These are phyloP conservation scores for Paracoccidioides brasiliensis DNA, from an alignment of 2,329 filamentous ascomycete species.

Conservation along the genomic window DNA sequence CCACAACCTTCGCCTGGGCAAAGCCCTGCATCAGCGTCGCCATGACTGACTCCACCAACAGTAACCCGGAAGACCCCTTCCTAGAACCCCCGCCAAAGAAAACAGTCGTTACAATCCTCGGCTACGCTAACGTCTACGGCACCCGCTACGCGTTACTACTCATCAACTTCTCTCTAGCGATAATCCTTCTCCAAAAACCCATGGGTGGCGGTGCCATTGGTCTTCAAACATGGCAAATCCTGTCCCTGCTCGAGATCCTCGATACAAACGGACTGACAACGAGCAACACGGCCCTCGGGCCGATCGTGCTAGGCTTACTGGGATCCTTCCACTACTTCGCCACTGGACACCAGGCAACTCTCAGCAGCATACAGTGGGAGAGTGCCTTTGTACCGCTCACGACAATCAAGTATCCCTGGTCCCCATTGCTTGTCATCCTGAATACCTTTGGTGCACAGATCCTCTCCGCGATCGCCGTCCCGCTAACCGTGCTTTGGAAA, in stretches of 20 bases:
- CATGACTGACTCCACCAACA: slow-evolving; percentile 31
- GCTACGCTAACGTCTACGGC: slow-evolving; percentile 87
- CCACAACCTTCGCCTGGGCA: slow-evolving; percentile 72
- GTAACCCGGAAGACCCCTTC: slow-evolving; percentile 27
- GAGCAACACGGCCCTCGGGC: slow-evolving; percentile 57
- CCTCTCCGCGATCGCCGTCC: slow-evolving; percentile 64
- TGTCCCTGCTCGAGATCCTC: slow-evolving; percentile 57
- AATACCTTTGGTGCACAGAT: slow-evolving; percentile 90
- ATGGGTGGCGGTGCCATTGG: slow-evolving; percentile 81
- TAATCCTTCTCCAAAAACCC: slow-evolving; percentile 77
- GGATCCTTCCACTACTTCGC: slow-evolving; percentile 96
- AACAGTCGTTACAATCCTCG: slow-evolving; percentile 60
- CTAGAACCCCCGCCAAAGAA: slow-evolving; percentile 9
- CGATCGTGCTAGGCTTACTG: slow-evolving; percentile 71
- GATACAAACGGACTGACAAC: slow-evolving; percentile 49
- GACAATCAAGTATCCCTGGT: slow-evolving; percentile 78
- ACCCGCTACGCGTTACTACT: slow-evolving; percentile 77
- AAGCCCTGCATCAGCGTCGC: slow-evolving; percentile 71
- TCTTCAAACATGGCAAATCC: slow-evolving; percentile 74
- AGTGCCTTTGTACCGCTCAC: slow-evolving; percentile 80
- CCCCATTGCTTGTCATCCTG: slow-evolving; percentile 62
- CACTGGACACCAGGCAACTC: slow-evolving; percentile 84
- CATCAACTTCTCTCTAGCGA: slow-evolving; percentile 61
- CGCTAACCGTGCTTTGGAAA: slow-evolving; percentile 80
- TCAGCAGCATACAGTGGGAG: slow-evolving; percentile 91